phyloP scores from a whole-genome alignment of 176 grass and related monocot species.

The Thinopyrum elongatum region DNA sequence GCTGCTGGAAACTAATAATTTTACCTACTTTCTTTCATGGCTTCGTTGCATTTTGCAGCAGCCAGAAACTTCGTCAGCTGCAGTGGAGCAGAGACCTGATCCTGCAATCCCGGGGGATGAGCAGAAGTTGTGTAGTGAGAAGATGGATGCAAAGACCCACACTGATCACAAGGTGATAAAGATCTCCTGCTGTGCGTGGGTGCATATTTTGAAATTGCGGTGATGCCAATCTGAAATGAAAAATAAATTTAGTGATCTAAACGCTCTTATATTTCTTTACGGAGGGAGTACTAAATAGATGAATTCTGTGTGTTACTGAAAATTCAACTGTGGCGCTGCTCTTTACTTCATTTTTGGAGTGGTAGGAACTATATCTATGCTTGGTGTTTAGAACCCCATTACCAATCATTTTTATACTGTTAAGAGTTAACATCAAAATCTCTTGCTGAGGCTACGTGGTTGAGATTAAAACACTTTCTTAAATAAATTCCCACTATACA shows the following conservation, averaged over 20 bases:
- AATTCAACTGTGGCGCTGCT: background rate
- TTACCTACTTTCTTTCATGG: background rate
- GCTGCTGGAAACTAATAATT: background rate
- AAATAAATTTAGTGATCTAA: slow-evolving; percentile 5
- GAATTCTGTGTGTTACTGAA: background rate
- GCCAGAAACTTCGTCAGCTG: background rate
- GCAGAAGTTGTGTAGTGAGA: background rate
- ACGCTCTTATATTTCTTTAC: too few relatives aligned
- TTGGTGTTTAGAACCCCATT: background rate
- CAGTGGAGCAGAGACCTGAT: background rate
- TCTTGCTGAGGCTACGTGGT: background rate
- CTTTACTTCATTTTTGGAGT: background rate
- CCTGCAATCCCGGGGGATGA: background rate
- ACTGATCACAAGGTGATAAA: background rate
- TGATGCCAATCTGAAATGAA: background rate
- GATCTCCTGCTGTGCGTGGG: background rate
- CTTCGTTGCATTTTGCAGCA: background rate
- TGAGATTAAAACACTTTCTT: background rate
- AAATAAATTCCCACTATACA: background rate
- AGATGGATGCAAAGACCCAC: background rate
- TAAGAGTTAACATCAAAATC: background rate
- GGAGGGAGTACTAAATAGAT: background rate
- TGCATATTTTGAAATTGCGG: background rate
- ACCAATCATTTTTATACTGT: background rate
- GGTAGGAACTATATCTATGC: background rate